A percentile compares a stretch with the other conserved stretches of the same genome.
These are phyloP conservation scores for Paecilomyces formosus DNA, from an alignment of 2,329 filamentous ascomycete genomes.

Conservation along the genomic window DNA sequence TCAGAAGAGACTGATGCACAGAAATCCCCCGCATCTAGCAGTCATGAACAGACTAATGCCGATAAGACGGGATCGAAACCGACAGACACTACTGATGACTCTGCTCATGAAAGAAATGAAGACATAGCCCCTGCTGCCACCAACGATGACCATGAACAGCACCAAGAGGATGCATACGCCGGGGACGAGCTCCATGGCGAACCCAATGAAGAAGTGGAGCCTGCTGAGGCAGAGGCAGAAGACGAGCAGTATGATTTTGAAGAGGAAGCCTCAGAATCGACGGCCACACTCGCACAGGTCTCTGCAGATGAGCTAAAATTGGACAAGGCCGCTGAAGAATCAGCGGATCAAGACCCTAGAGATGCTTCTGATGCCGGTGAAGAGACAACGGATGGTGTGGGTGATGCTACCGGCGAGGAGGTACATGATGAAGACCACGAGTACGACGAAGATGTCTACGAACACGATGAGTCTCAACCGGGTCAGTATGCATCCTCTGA, in stretches of 20 bases:
- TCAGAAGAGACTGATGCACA: not conserved
- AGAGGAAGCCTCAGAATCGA: slow-evolving; percentile 21
- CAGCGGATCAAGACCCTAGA: slow-evolving; percentile 7
- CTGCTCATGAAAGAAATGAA: slow-evolving; percentile 5
- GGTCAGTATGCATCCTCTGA: not conserved
- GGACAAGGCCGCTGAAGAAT: slow-evolving; percentile 5
- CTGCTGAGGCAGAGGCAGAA: slow-evolving; percentile 1
- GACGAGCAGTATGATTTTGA: slow-evolving; percentile 20
- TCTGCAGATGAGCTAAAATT: slow-evolving; percentile 9
- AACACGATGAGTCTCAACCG: not conserved
- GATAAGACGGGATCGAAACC: slow-evolving; percentile 1
- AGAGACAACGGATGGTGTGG: slow-evolving; percentile 1
- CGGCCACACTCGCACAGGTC: slow-evolving; percentile 17
- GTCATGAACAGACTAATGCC: not conserved
- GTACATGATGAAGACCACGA: slow-evolving; percentile 3
- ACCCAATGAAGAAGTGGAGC: slow-evolving; percentile 1
- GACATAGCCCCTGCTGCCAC: slow-evolving; percentile 8
- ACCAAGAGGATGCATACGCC: slow-evolving; percentile 10
- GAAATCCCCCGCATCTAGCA: not conserved
- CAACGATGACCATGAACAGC: slow-evolving; percentile 9
- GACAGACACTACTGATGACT: slow-evolving; percentile 6
- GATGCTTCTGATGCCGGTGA: not conserved
- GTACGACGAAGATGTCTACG: not conserved
- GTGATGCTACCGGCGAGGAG: slow-evolving; percentile 1
- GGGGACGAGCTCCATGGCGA: slow-evolving; percentile 2